Conservation (phyloP, 495 filamentous ascomycete genomes). For the Trichoderma asperelloides region DNA sequence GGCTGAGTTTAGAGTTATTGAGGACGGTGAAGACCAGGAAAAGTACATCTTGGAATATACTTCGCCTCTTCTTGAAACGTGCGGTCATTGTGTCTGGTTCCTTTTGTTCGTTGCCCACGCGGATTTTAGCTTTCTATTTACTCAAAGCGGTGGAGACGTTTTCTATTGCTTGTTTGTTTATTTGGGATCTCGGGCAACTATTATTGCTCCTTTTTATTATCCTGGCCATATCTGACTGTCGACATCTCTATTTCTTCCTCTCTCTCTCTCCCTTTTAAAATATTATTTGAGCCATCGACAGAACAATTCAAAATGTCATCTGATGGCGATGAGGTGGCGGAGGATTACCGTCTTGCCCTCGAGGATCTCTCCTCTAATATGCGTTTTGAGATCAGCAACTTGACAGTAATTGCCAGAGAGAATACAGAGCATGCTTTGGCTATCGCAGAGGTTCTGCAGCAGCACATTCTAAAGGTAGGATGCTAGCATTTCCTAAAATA, state of each 20-base stretch:
- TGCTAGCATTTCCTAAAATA: background rate
- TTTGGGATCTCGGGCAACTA: background rate
- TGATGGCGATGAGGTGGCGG: conserved; percentile 74
- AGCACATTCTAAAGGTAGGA: conserved; percentile 90
- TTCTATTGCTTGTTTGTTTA: background rate
- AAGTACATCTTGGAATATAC: conserved; percentile 2
- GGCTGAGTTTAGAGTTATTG: background rate
- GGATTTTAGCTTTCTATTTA: background rate
- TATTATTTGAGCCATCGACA: background rate
- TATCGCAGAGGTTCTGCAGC: conserved; percentile 79
- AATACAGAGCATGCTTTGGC: conserved; percentile 89
- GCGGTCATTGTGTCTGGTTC: background rate
- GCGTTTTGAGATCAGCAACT: conserved; percentile 84
- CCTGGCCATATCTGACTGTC: background rate
- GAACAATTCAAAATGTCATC: conserved; percentile 51
- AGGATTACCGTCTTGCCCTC: conserved; percentile 88
- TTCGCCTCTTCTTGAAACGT: conserved; percentile 1
- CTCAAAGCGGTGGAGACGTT: background rate
- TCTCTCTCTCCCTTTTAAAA: background rate
- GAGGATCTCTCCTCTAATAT: conserved; percentile 85
- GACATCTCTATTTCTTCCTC: background rate
- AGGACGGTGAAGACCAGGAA: conserved; percentile 2
- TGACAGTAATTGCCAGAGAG: conserved; percentile 93
- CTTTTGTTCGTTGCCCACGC: background rate
- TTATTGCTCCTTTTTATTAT: background rate